Evolutionary conservation across 2,329 filamentous ascomycete genomes (phyloP).

Genomic region (Arthrobotrys musiformis): DNA sequence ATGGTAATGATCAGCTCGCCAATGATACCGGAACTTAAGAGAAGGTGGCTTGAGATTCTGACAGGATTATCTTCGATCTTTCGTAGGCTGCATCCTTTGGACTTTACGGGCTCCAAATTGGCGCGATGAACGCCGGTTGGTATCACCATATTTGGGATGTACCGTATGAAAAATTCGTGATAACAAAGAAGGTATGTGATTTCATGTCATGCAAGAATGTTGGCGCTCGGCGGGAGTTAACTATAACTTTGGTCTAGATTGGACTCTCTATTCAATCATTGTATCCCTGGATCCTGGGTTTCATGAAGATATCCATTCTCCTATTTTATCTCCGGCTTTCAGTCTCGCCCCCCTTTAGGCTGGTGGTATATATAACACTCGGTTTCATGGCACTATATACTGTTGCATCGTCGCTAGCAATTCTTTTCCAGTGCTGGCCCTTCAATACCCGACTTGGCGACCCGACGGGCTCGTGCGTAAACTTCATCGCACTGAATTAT

Average conservation of each 20-base stretch:
- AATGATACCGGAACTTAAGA: too few relatives aligned
- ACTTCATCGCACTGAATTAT: slow-evolving; percentile 38
- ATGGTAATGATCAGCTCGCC: too few relatives aligned
- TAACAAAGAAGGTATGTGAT: slow-evolving; percentile 26
- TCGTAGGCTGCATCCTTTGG: slow-evolving; percentile 24
- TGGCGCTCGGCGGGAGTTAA: background rate
- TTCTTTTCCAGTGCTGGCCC: slow-evolving; percentile 49
- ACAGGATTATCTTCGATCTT: background rate
- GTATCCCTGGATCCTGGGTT: slow-evolving; percentile 46
- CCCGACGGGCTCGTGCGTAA: slow-evolving; percentile 23
- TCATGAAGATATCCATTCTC: slow-evolving; percentile 47
- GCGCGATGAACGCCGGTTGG: slow-evolving; percentile 19
- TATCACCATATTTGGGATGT: slow-evolving; percentile 47
- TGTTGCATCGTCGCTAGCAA: slow-evolving; percentile 30
- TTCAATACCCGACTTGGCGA: slow-evolving; percentile 29
- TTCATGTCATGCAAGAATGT: background rate
- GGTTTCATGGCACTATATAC: slow-evolving; percentile 33
- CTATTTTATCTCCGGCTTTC: slow-evolving; percentile 46
- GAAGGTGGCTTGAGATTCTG: too few relatives aligned
- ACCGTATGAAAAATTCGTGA: slow-evolving; percentile 22
- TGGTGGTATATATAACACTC: slow-evolving; percentile 30
- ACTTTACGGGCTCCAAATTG: slow-evolving; percentile 28
- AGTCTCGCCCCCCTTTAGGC: slow-evolving; percentile 33
- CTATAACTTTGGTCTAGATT: background rate
- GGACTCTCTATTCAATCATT: slow-evolving; percentile 27